Conservation (phyloP, 345 rosid species). For the Limnanthes douglasii region DNA sequence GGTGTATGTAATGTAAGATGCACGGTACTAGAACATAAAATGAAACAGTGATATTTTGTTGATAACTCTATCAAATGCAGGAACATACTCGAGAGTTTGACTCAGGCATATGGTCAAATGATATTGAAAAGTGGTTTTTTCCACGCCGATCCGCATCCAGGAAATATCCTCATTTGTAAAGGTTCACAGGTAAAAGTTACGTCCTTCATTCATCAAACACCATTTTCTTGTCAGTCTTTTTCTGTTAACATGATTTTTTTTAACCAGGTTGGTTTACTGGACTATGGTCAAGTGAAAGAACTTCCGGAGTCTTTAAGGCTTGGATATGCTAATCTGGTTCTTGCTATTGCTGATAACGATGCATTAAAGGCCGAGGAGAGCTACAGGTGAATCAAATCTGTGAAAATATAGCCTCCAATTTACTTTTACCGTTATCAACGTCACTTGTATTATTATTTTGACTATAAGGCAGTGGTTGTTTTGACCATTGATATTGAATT, state of each 20-base stretch:
- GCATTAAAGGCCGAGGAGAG: slow-evolving; percentile 44
- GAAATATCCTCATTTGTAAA: slow-evolving; percentile 81
- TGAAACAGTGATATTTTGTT: no score
- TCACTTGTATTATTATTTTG: no score
- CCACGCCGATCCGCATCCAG: slow-evolving; percentile 98
- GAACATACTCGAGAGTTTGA: slow-evolving; percentile 72
- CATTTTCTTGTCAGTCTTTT: no score
- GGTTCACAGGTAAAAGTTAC: slow-evolving; percentile 89
- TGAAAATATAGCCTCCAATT: no score
- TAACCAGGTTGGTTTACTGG: slow-evolving; percentile 76
- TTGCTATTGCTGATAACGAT: slow-evolving; percentile 77
- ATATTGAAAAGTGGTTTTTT: slow-evolving; percentile 91
- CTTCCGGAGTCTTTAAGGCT: slow-evolving; percentile 70
- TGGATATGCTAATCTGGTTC: slow-evolving; percentile 74
- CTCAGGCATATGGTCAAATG: slow-evolving; percentile 89
- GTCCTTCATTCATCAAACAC: no score
- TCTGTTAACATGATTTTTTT: slow-evolving; percentile 7
- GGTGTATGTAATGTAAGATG: no score
- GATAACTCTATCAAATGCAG: slow-evolving; percentile 21
- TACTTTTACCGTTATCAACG: no score
- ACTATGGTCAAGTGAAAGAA: slow-evolving; percentile 98
- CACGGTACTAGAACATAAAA: no score
- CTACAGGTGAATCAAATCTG: slow-evolving; percentile 41
- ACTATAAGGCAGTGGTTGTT: no score
- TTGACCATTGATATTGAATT: no score